Evolutionary conservation across 2,329 filamentous ascomycete genomes (phyloP), one percentile per base, ranked within the genome.

Genomic region (Hymenoscyphus occultus): DNA sequence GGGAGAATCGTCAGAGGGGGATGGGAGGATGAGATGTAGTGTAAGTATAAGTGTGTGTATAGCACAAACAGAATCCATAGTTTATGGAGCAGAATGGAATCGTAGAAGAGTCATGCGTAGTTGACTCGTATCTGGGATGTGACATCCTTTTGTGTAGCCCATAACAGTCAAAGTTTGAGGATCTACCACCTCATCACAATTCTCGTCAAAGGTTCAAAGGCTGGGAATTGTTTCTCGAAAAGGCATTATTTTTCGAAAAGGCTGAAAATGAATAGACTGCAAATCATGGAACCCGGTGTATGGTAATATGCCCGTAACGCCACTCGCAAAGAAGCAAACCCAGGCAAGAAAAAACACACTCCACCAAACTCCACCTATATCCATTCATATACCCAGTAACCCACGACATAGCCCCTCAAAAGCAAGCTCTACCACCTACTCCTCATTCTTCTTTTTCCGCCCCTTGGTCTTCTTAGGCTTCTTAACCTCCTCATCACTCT

Each of bases 391-490:
- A 19, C 28, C n/a, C 59, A 14, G 16, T 28, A 12, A 31, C 12
- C 42, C 59, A 12, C 22, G 5, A 12, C 42, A 1, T 51, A 31
- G 22, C n/a, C 13, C 2, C 59, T 35, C 5, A 9, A 35, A 5
- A 35, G 35, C 35, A 35, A 35, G 35, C 28, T 32, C 39, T 28
- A 13, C 40, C 45, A 12, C 5, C 58, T 57, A 60, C 48, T 61
- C 58, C 42, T 64, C 62, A 60, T 31, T 74, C 68, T 68, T 71
- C 64, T 69, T 68, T 56, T 73, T 61, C 63, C 65, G 65, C 16
- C 69, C 69, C 67, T 73, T 74, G 67, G 72, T 70, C 54, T 71
- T 65, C 63, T 71, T 71, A 64, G 69, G 70, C 65, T 73, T 70
- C 56, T 73, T 72, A 69, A 42, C 68, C 39, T 68, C 67, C 14